phyloP scores from a whole-genome alignment of 108 stramenopile species.

The Stephanodiscus minutulus region DNA sequence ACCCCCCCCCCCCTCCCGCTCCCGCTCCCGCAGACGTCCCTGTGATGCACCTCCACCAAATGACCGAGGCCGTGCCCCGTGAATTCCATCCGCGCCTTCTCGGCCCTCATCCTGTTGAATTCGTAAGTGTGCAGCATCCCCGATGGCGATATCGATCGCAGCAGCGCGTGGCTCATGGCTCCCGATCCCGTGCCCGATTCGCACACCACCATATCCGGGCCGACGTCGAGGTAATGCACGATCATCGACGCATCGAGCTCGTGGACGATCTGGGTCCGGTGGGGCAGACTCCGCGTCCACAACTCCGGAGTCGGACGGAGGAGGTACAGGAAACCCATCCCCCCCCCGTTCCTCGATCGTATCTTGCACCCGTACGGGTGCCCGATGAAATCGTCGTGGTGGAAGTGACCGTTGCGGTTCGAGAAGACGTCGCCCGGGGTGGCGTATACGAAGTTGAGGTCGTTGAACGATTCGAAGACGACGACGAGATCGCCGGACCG shows the following conservation, averaged over 20 bases:
- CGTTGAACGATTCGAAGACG: conserved; percentile 85
- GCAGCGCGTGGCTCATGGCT: conserved; percentile 80
- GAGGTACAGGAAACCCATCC: conserved; percentile 79
- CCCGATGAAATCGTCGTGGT: conserved; percentile 89
- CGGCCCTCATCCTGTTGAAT: conserved; percentile 86
- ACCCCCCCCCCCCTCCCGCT: background rate
- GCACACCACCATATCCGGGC: conserved; percentile 87
- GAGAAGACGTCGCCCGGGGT: conserved; percentile 62
- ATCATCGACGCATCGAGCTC: conserved; percentile 89
- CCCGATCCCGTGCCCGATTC: conserved; percentile 94
- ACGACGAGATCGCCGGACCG: conserved; percentile 70
- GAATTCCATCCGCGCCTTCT: conserved; percentile 85
- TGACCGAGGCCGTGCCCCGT: conserved; percentile 72
- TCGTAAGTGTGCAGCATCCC: conserved; percentile 92
- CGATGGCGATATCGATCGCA: conserved; percentile 87
- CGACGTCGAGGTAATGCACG: conserved; percentile 72
- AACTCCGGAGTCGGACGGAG: conserved; percentile 92
- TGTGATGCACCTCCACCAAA: conserved; percentile 72
- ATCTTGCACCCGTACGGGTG: conserved; percentile 87
- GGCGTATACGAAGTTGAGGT: conserved; percentile 84
- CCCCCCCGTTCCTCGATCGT: conserved; percentile 71
- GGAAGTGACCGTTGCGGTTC: conserved; percentile 89
- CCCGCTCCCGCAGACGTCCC: conserved; percentile 84
- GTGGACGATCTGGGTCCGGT: conserved; percentile 95
- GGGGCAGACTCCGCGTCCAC: conserved; percentile 82